Evolutionary conservation across 106 monocot species (phyloP).

Genomic region (Phalaenopsis aphrodite): DNA sequence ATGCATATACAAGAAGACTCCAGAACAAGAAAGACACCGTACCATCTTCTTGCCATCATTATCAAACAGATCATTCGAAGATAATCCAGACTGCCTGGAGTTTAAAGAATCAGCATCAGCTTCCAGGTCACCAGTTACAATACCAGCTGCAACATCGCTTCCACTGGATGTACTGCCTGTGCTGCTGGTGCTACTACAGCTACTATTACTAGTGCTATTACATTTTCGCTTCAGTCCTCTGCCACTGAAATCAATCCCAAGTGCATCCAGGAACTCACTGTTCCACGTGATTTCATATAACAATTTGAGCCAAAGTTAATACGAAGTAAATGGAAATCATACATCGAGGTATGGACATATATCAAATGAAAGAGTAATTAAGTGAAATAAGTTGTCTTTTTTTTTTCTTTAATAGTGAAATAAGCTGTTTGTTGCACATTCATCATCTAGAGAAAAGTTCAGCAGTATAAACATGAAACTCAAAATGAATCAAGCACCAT

Average conservation of each 20-base stretch:
- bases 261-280: conserved; percentile 25
- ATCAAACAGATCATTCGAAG: conserved; percentile 50
- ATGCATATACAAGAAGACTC: neutral
- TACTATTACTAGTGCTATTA: conserved; percentile 62
- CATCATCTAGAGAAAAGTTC: neutral
- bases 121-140: conserved; percentile 55
- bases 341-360: neutral
- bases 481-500: neutral
- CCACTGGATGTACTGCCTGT: conserved; percentile 80
- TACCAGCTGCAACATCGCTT: conserved; percentile 31
- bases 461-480: neutral
- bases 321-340: neutral
- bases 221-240: conserved; percentile 20
- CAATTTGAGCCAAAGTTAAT: conserved; percentile 13
- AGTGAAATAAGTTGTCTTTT: neutral
- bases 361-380: neutral
- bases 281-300: conserved; percentile 28
- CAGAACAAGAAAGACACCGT: conserved; percentile 11
- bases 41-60: conserved; percentile 55
- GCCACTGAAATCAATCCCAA: conserved; percentile 34
- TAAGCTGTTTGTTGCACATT: neutral
- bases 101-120: conserved; percentile 87
- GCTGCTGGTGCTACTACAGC: conserved; percentile 80
- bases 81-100: conserved; percentile 57
- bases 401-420: neutral